Percentiles rank a stretch among this genome's conserved stretches.
These are phyloP conservation scores for Ceratobasidium papillatum DNA, from an alignment of 1,284 basidiomycete species.

Conservation along the genomic window DNA sequence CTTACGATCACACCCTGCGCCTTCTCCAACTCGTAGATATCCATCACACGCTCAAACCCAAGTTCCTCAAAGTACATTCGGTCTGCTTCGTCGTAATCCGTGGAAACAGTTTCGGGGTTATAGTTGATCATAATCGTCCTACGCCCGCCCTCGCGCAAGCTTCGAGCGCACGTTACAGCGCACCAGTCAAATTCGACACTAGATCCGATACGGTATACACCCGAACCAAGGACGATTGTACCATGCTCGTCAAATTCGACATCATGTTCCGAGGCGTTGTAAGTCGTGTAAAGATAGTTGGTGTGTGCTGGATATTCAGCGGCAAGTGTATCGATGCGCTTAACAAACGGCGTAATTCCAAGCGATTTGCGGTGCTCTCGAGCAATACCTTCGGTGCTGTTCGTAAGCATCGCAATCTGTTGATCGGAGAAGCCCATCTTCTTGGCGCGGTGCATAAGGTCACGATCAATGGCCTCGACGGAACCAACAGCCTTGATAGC, in stretches of 20 bases:
- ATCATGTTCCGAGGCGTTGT: conserved; percentile 97
- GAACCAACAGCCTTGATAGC: conserved; percentile 74
- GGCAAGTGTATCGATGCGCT: conserved; percentile 98
- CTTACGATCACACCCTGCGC: conserved; percentile 95
- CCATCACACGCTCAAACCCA: conserved; percentile 98
- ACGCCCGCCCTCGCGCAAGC: conserved; percentile 90
- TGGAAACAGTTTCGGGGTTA: conserved; percentile 99
- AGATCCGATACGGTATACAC: conserved; percentile 97
- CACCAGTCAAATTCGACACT: conserved; percentile 99
- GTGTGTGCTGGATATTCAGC: conserved; percentile 99
- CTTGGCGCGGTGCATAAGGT: conserved; percentile 86
- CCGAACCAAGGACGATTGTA: conserved; percentile 98
- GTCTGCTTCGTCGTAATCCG: conserved; percentile 99
- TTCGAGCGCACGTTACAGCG: conserved; percentile 95
- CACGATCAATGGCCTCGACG: conserved; percentile 67
- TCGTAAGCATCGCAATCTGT: conserved; percentile 86
- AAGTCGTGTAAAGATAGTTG: conserved; percentile 99
- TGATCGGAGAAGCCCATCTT: conserved; percentile 93
- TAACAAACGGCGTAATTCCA: conserved; percentile 95
- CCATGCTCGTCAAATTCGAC: conserved; percentile 96
- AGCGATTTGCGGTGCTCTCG: conserved; percentile 87
- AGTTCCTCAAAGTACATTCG: conserved; percentile 99
- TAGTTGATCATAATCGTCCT: conserved; percentile 99
- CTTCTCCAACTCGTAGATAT: conserved; percentile 97
- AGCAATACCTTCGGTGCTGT: conserved; percentile 76